Conservation (phyloP, 2,329 filamentous ascomycete species). For the Colletotrichum limetticola region DNA sequence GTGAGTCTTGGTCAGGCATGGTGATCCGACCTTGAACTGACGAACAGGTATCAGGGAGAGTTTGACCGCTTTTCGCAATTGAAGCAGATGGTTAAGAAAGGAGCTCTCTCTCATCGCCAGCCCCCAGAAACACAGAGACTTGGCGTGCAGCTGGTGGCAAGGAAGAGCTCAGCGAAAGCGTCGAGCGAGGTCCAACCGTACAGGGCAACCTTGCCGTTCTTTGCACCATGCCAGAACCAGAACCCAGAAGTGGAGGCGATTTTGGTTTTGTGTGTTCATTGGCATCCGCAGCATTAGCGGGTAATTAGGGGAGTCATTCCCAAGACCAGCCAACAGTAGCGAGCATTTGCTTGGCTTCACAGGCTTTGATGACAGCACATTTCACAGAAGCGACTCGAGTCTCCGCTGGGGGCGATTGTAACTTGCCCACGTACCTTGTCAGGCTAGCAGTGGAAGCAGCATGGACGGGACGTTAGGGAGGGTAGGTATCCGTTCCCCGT, state of each 20-base stretch:
- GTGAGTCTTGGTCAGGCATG: slow-evolving; percentile 15
- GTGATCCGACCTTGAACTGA: slow-evolving; percentile 10
- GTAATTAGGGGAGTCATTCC: not conserved
- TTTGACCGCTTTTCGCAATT: not conserved
- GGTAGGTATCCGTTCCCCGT: too few relatives aligned
- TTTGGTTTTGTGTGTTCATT: not conserved
- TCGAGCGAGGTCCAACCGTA: not conserved
- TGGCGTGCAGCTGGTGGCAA: not conserved
- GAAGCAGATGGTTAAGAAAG: not conserved
- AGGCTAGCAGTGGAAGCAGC: not conserved
- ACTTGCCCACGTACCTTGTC: not conserved
- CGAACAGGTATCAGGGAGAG: not conserved
- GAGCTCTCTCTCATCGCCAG: not conserved
- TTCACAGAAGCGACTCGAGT: not conserved
- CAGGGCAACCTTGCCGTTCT: not conserved
- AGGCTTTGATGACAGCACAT: not conserved
- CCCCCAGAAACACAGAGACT: not conserved
- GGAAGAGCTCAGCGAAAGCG: slow-evolving; percentile 1
- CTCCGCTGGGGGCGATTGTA: slow-evolving; percentile 1
- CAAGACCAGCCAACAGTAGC: not conserved
- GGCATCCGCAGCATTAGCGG: not conserved
- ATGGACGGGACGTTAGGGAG: too few relatives aligned
- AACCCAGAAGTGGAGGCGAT: not conserved
- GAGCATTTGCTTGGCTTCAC: not conserved
- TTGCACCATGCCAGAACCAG: not conserved